Percentiles rank a stretch among this genome's conserved stretches.
These are phyloP conservation scores for Fusarium penzigii DNA, from an alignment of 2,329 filamentous ascomycete genomes.

Conservation along the genomic window DNA sequence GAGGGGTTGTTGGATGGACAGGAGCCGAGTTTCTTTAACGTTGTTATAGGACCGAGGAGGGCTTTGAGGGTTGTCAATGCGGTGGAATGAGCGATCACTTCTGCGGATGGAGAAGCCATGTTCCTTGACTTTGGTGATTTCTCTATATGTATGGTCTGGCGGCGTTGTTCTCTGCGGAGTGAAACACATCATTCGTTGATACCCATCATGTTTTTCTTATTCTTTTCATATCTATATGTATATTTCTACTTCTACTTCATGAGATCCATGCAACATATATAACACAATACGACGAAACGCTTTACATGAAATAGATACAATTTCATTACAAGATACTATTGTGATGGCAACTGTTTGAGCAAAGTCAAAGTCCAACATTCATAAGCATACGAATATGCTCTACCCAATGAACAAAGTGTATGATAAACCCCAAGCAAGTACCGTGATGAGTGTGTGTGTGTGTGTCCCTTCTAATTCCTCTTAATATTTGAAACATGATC, in stretches of 20 bases:
- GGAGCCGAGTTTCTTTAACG: slow-evolving; percentile 72
- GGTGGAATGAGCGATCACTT: slow-evolving; percentile 31
- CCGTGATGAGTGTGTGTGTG: neutral
- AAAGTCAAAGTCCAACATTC: too few relatives aligned
- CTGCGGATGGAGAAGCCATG: neutral
- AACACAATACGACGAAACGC: neutral
- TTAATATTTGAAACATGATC: neutral
- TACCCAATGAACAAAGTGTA: too few relatives aligned
- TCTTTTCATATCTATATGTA: neutral
- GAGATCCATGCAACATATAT: neutral
- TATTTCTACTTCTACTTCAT: too few relatives aligned
- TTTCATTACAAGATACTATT: too few relatives aligned
- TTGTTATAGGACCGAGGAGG: slow-evolving; percentile 66
- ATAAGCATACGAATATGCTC: too few relatives aligned
- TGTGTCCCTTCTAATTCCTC: neutral
- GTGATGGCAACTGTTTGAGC: too few relatives aligned
- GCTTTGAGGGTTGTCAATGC: slow-evolving; percentile 69
- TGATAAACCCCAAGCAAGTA: neutral
- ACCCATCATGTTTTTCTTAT: slow-evolving; percentile 15
- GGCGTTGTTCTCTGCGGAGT: neutral
- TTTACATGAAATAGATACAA: too few relatives aligned
- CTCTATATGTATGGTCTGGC: slow-evolving; percentile 10
- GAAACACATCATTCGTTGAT: slow-evolving; percentile 25
- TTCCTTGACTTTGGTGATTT: slow-evolving; percentile 7
- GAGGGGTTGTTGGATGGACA: slow-evolving; percentile 53